A percentile compares a stretch with the other conserved stretches of the same genome.
phyloP scores from a whole-genome alignment of 2,329 filamentous ascomycete genomes.

The Arachnomyces sp. region DNA sequence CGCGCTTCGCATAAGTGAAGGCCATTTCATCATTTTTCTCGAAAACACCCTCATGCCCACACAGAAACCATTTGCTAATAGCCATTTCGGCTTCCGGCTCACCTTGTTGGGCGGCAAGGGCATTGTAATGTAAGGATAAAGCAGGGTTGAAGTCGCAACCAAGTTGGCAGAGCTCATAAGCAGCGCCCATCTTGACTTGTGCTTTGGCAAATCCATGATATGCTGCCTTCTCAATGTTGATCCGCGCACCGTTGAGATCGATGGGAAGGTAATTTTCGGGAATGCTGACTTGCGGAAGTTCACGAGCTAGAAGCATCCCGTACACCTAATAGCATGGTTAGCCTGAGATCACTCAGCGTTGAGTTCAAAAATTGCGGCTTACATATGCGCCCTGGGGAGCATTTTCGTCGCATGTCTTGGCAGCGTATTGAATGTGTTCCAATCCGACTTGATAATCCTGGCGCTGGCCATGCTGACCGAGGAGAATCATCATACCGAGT shows the following conservation, averaged over 20 bases:
- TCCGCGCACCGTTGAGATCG: conserved; percentile 65
- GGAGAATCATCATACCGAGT: conserved; percentile 92
- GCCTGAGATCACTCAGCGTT: conserved; percentile 1
- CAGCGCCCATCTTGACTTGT: conserved; percentile 93
- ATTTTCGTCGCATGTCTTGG: conserved; percentile 87
- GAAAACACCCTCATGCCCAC: conserved; percentile 86
- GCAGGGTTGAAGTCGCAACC: conserved; percentile 93
- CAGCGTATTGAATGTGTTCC: conserved; percentile 74
- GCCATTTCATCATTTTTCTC: conserved; percentile 93
- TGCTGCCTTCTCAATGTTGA: conserved; percentile 87
- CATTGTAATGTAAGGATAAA: conserved; percentile 90
- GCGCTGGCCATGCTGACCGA: conserved; percentile 84
- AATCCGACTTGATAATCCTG: conserved; percentile 74
- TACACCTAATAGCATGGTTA: conserved; percentile 50
- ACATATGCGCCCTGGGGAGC: conserved; percentile 89
- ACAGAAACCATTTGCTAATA: conserved; percentile 97
- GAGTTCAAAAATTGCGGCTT: conserved; percentile 16
- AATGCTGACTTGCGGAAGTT: conserved; percentile 82
- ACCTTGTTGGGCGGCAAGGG: conserved; percentile 82
- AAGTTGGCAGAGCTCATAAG: conserved; percentile 88
- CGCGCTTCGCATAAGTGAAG: conserved; percentile 82
- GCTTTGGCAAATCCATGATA: conserved; percentile 94
- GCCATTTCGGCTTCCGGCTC: conserved; percentile 91
- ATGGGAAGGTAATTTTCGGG: conserved; percentile 64
- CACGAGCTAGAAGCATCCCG: conserved; percentile 85